phyloP scores from a whole-genome alignment of 2,329 filamentous ascomycete genomes.

The Exophiala alcalophila region DNA sequence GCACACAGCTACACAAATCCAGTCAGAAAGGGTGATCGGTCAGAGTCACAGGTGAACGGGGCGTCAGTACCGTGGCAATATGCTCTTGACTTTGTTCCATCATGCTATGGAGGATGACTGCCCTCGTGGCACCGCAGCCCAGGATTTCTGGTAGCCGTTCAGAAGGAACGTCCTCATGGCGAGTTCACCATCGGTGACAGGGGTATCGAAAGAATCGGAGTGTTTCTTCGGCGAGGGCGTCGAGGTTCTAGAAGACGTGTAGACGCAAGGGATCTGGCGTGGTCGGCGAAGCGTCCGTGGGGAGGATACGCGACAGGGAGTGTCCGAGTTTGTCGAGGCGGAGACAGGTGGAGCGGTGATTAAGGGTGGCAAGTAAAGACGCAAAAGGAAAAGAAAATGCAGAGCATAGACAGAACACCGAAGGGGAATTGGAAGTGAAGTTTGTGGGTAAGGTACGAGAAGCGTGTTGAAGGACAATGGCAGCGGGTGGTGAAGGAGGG shows the following conservation, averaged over 20 bases:
- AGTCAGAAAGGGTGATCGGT: conserved; percentile 10
- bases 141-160: conserved; percentile 19
- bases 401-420: conserved; percentile 11
- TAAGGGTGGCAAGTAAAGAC: conserved; percentile 5
- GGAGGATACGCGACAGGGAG: too few relatives aligned
- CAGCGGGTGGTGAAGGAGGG: conserved; percentile 6
- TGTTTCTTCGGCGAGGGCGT: conserved; percentile 32
- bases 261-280: conserved; percentile 34
- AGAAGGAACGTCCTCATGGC: conserved; percentile 34
- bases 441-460: conserved; percentile 1
- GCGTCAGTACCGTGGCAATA: conserved; percentile 24
- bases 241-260: conserved; percentile 31
- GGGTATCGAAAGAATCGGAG: conserved; percentile 32
- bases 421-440: too few relatives aligned
- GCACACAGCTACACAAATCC: conserved; percentile 56
- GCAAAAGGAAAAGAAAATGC: conserved; percentile 8
- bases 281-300: too few relatives aligned
- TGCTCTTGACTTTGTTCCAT: conserved; percentile 28
- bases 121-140: conserved; percentile 24
- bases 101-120: conserved; percentile 17
- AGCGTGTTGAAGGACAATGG: conserved; percentile 3
- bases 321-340: too few relatives aligned
- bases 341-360: conserved; percentile 3
- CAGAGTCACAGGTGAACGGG: not conserved
- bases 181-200: conserved; percentile 43